Conservation (phyloP, 176 grass and related monocot species). For the Carex kokanica region DNA sequence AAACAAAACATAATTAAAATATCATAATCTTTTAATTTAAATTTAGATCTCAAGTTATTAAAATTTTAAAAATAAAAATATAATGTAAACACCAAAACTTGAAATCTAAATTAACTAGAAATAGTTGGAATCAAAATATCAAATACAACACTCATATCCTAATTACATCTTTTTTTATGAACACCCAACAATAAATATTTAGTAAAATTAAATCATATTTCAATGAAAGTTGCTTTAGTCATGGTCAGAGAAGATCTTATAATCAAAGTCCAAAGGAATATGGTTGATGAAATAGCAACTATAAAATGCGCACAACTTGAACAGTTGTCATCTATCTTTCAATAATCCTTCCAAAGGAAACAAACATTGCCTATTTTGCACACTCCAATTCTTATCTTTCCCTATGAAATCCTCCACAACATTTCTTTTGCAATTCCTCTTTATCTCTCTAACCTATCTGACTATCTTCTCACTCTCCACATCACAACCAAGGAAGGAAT, state of each 20-base stretch:
- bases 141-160: too few species aligned
- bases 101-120: too few species aligned
- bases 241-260: neutral
- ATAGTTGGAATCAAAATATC: too few species aligned
- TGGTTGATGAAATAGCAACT: neutral
- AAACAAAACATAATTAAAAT: too few species aligned
- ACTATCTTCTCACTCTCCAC: constrained; percentile 26
- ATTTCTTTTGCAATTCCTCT: neutral
- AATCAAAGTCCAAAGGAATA: neutral
- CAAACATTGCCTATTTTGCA: neutral
- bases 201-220: too few species aligned
- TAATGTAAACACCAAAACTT: too few species aligned
- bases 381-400: neutral
- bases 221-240: neutral
- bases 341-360: neutral
- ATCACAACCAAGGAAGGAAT: constrained; percentile 21
- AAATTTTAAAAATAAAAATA: too few species aligned
- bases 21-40: too few species aligned
- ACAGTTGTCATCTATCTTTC: neutral
- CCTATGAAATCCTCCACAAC: constrained; percentile 14
- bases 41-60: too few species aligned
- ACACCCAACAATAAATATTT: too few species aligned
- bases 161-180: too few species aligned
- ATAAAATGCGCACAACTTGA: constrained; percentile 19
- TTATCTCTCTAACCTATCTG: constrained; percentile 25